Conservation (phyloP, 2,329 filamentous ascomycete species). For the Cercospora beticola region DNA sequence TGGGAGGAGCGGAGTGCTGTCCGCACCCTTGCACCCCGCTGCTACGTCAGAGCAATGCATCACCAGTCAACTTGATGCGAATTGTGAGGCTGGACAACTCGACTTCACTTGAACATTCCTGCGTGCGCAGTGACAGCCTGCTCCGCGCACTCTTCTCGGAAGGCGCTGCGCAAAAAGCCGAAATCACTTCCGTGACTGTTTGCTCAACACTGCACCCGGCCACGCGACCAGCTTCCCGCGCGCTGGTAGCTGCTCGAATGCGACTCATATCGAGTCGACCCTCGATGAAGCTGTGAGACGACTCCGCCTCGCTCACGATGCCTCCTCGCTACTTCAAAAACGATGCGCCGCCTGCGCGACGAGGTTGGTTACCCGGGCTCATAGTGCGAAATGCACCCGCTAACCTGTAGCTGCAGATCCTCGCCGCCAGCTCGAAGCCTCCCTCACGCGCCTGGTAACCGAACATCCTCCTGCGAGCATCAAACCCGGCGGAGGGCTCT, state of each 20-base stretch:
- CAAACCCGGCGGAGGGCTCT: conserved; percentile 50
- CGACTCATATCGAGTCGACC: not conserved
- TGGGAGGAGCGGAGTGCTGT: not conserved
- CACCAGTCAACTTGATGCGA: not conserved
- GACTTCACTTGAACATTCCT: not conserved
- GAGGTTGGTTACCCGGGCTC: conserved; percentile 29
- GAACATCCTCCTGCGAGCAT: conserved; percentile 49
- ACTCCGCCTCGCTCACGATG: conserved; percentile 23
- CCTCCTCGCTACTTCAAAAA: conserved; percentile 44
- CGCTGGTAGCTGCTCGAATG: not conserved
- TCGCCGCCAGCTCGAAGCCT: conserved; percentile 52
- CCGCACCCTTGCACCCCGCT: not conserved
- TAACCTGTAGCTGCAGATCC: conserved; percentile 38
- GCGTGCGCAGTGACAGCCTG: not conserved
- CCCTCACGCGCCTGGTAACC: conserved; percentile 50
- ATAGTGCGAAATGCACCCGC: not conserved
- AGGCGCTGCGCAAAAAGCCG: not conserved
- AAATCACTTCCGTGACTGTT: not conserved
- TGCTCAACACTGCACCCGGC: not conserved
- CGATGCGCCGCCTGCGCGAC: conserved; percentile 39
- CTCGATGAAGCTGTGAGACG: conserved; percentile 5
- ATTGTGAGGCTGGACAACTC: not conserved
- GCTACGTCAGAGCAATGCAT: conserved; percentile 2
- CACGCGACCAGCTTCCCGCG: not conserved
- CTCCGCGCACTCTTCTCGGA: not conserved